Evolutionary conservation across 768 basidiomycete genomes (phyloP).

Genomic region (Agaricus subrufescens): DNA sequence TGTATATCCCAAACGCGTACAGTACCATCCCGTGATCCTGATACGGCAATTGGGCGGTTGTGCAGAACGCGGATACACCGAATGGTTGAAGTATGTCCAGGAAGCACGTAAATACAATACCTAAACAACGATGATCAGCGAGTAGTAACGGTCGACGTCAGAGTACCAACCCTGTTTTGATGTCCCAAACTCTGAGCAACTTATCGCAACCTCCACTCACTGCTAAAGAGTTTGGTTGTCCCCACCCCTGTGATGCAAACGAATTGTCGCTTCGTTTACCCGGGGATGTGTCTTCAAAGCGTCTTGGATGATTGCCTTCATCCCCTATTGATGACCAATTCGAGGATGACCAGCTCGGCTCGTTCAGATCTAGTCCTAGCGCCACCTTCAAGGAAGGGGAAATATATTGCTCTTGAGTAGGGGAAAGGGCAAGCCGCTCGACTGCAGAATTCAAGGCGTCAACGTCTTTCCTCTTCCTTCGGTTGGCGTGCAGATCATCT

Average conservation of each 20-base stretch:
- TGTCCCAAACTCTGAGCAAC: conserved; percentile 89
- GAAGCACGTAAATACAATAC: conserved; percentile 71
- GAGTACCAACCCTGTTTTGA: conserved; percentile 65
- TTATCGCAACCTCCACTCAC: conserved; percentile 95
- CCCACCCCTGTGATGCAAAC: conserved; percentile 82
- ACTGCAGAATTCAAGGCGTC: neutral
- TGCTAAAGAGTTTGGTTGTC: conserved; percentile 75
- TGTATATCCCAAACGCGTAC: conserved; percentile 94
- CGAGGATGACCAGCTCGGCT: conserved; percentile 1
- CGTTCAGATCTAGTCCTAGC: conserved; percentile 33
- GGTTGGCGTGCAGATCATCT: neutral
- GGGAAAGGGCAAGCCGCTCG: conserved; percentile 9
- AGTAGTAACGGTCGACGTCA: neutral
- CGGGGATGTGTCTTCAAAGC: neutral
- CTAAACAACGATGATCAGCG: conserved; percentile 19
- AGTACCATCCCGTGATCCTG: conserved; percentile 84
- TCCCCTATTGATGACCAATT: conserved; percentile 1
- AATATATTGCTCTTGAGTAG: conserved; percentile 22
- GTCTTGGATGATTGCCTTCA: conserved; percentile 6
- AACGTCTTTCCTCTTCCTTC: neutral
- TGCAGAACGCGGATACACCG: conserved; percentile 87
- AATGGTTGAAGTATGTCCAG: conserved; percentile 87
- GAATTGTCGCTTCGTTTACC: conserved; percentile 46
- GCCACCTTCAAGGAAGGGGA: conserved; percentile 41
- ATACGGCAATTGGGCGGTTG: conserved; percentile 82